Evolutionary conservation across 202 grass and related monocot species (phyloP), one percentile per base, ranked within the genome.

Genomic region (Saccharum hybrid): DNA sequence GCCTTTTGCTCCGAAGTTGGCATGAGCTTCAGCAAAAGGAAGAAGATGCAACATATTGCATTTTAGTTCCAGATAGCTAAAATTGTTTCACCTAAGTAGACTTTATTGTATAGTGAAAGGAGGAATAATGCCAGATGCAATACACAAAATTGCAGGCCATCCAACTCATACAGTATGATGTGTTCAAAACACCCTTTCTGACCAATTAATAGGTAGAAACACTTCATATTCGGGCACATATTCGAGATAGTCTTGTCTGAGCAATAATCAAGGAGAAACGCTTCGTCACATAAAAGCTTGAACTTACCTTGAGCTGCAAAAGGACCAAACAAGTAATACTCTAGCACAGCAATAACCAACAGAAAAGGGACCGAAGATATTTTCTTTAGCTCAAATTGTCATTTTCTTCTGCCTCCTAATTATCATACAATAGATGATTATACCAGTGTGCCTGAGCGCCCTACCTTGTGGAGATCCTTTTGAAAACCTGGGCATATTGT

Each of bases 251-350:
- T 60, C 81, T 80, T 84, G 71, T 74, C 69, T 62, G 81, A 80
- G 63, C 71, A 66, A 80, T 91, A 92, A 79, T 64, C 88, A 92
- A 70, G 79, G 68, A 85, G 69, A 76, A 90, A 85, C 65, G 80
- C 86, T 88, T 91, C 81, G 65, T 70, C 90, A 84, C 81, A 88
- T 88, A 90, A 91, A n/a, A 91, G 77, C 77, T 91, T 91, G 88
- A 94, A 98, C 96, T 98, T 98, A 98, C 96, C 96, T 98, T 66
- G 84, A 91, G 83, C 89, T 98, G 87, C 91, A 92, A 90, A 91
- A 83, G 83, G 82, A 82, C 81, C 74, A 79, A 61, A 86, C 61
- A 79, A 69, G 54, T 79, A 83, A 82, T 85, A 83, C 51, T 22
- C 48, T 79, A 75, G 49, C 66, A 67, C 26, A 14, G 31, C 52